Conservation (phyloP, 2,329 filamentous ascomycete genomes). For the Cercospora sp. region DNA sequence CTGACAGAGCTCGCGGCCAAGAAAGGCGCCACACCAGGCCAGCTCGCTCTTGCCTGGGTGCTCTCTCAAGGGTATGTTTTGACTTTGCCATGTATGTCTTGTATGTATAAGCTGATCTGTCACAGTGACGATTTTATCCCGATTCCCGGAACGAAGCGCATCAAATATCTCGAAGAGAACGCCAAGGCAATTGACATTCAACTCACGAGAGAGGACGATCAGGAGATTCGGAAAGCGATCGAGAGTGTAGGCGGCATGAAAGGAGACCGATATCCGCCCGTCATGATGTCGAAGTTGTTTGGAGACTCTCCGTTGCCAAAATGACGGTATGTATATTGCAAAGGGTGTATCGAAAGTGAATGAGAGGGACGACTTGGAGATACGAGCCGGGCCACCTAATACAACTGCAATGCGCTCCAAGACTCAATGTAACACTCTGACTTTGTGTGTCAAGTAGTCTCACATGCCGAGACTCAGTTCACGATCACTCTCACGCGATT, state of each 20-base stretch:
- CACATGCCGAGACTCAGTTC: not conserved
- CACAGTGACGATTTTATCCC: constrained; percentile 44
- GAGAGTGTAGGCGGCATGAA: constrained; percentile 36
- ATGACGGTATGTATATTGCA: not conserved
- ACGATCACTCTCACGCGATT: not conserved
- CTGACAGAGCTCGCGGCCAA: constrained; percentile 32
- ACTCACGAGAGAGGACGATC: constrained; percentile 33
- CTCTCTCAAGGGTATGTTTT: constrained; percentile 32
- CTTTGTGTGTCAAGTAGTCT: not conserved
- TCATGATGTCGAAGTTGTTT: constrained; percentile 34
- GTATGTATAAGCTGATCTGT: constrained; percentile 33
- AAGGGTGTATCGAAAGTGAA: not conserved
- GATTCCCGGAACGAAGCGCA: constrained; percentile 44
- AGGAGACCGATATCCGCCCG: constrained; percentile 33
- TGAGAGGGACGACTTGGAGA: not conserved
- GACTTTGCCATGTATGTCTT: constrained; percentile 18
- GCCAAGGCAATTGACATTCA: constrained; percentile 27
- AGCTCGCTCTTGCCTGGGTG: constrained; percentile 38
- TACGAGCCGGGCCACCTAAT: too few relatives aligned
- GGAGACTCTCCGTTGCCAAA: constrained; percentile 29
- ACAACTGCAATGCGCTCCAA: too few relatives aligned
- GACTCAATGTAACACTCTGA: too few relatives aligned
- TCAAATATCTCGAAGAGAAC: constrained; percentile 35
- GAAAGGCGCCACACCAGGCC: constrained; percentile 36
- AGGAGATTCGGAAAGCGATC: constrained; percentile 33